Base-by-base conservation (phyloP, 345 rosid genomes). In the Eucalyptus pumila region DNA sequence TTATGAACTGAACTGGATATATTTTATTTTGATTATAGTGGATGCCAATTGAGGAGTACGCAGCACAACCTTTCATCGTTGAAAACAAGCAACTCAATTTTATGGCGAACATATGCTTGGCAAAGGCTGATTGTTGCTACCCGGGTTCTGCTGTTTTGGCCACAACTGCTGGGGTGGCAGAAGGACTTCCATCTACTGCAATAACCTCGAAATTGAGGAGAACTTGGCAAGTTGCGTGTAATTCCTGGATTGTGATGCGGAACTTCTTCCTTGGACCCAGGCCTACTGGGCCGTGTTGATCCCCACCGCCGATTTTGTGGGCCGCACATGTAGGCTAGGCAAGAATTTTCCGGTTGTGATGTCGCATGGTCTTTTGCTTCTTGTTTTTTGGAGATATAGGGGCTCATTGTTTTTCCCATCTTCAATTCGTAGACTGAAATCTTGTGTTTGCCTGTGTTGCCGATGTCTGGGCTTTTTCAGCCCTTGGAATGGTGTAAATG, bases 1-100 rank as follows among this genome's bases (percentile, higher is more conserved):
- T 19, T 19, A 81, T 42, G 30, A 9, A 19, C 47, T 40, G 44
- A 40, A 24, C 50, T 15, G 48, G 44, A 48, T 51, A 7, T 51
- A 81, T 44, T 30, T 87, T 32, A 27, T 47, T 9, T 3, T 51
- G 15, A 24, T 89, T 52, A 56, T 91, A 97, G 97, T 97, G 99
- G 97, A 96, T 97, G 96, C 90, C 93, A 23, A 85, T 94, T 30
- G 89, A 93, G 45, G 98, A 96, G 27, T 97, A 95, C 62, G 93
- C 94, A 58, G 91, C 92, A 26, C 98, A 97, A 81, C 93, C 96
- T 7, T 95, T 89, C 88, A 89, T 94, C 86, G 88, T 88, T 52
- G 49, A 89, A 42, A 91, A 95, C 11, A 90, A 91, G 90, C 80
- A 91, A 52, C 95, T 97, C 92, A 89, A 89, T 72, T 69, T 87